phyloP scores from a whole-genome alignment of 768 basidiomycete species.

The Basidioascus undulatus region DNA sequence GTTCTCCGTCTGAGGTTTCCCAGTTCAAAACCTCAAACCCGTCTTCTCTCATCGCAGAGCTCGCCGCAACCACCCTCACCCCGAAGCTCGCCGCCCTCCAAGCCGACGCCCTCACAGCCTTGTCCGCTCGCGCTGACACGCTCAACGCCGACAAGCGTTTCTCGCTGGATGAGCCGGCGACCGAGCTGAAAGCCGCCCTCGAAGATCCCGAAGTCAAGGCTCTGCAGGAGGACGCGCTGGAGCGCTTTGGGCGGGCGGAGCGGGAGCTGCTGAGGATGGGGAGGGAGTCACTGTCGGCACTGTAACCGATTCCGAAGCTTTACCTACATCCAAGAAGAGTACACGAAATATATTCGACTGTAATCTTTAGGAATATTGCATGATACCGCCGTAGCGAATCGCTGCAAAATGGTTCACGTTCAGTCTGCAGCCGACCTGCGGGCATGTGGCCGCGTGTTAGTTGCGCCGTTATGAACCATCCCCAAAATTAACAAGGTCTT shows the following conservation, averaged over 20 bases:
- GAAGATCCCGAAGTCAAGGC: slow-evolving; percentile 1
- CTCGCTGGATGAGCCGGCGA: slow-evolving; percentile 5
- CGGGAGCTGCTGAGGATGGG: slow-evolving; percentile 1
- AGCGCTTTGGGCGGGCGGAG: slow-evolving; percentile 3
- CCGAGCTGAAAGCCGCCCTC: slow-evolving; percentile 4
- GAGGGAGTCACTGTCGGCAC: no score
- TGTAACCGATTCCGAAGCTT: no score
- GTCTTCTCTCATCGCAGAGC: no score
- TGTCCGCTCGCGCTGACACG: neutral
- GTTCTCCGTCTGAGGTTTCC: slow-evolving; percentile 4
- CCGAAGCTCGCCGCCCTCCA: slow-evolving; percentile 2
- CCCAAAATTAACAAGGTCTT: no score
- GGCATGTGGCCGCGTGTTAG: no score
- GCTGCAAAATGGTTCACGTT: no score
- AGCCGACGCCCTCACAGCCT: slow-evolving; percentile 6
- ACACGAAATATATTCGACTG: no score
- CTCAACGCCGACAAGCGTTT: slow-evolving; percentile 2
- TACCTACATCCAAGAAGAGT: no score
- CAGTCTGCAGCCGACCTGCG: no score
- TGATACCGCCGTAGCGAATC: no score
- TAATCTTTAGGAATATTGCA: no score
- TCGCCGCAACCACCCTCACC: slow-evolving; percentile 4
- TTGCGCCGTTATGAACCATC: no score
- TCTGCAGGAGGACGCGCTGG: neutral
- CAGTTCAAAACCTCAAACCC: slow-evolving; percentile 1